phyloP scores from a whole-genome alignment of 169 alveolate species.

The Perkinsus marinus region DNA sequence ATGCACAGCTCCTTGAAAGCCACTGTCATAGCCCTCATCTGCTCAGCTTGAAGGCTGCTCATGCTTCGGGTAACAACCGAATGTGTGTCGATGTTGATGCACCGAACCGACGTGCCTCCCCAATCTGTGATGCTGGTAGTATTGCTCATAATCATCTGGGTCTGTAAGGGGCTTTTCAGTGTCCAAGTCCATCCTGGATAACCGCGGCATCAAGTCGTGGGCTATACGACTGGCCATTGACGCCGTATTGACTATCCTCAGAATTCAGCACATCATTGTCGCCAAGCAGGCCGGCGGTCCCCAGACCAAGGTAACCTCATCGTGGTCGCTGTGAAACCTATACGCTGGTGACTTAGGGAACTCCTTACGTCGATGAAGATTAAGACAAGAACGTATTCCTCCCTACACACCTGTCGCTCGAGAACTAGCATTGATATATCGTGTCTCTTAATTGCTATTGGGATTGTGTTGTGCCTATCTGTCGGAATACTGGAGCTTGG shows the following conservation, averaged over 20 bases:
- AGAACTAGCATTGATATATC: not conserved
- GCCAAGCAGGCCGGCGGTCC: constrained; percentile 99
- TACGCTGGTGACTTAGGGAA: not conserved
- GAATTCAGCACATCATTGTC: constrained; percentile 93
- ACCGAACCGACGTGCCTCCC: not conserved
- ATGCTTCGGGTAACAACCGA: constrained; percentile 43
- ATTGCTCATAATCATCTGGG: not conserved
- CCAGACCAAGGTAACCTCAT: constrained; percentile 23
- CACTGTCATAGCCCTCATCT: not conserved
- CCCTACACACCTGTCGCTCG: not conserved
- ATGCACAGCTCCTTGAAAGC: not conserved
- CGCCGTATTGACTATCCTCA: constrained; percentile 89
- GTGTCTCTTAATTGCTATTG: not conserved
- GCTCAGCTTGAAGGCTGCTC: constrained; percentile 45
- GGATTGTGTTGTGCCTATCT: not conserved
- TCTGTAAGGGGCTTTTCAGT: not conserved
- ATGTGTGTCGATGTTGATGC: constrained; percentile 53
- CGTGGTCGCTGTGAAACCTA: no score
- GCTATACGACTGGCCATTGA: constrained; percentile 89
- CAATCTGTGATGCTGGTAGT: not conserved
- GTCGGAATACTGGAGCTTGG: no score
- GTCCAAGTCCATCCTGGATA: constrained; percentile 65
- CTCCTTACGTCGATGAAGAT: not conserved
- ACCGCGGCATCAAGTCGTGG: constrained; percentile 80
- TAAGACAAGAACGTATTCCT: not conserved